These are phyloP conservation scores for Solanum hybrid DNA, from an alignment of 305 asterid species.

Conservation along the genomic window DNA sequence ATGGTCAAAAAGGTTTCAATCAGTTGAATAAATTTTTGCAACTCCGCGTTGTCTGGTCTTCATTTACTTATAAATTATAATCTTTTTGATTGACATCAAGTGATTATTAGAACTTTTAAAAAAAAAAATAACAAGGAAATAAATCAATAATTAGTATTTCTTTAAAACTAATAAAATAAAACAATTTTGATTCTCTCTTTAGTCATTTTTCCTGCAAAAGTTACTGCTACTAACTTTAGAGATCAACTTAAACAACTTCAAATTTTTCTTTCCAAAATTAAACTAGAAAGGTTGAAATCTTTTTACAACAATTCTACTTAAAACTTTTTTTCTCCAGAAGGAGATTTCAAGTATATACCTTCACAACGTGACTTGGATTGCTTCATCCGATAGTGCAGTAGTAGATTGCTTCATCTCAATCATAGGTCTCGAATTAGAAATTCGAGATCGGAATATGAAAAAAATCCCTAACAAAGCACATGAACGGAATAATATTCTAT, in stretches of 20 bases:
- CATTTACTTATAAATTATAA: not conserved
- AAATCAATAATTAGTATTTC: not conserved
- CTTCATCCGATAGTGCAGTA: too few relatives aligned
- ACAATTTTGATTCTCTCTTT: not conserved
- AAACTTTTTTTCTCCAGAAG: too few relatives aligned
- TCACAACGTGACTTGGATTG: too few relatives aligned
- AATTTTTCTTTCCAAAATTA: not conserved
- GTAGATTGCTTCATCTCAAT: too few relatives aligned
- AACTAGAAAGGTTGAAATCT: not conserved
- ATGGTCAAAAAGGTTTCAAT: not conserved
- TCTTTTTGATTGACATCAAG: not conserved
- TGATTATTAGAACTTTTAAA: not conserved
- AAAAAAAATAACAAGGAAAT: not conserved
- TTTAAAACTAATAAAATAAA: not conserved
- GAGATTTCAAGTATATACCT: too few relatives aligned
- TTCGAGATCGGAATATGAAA: accelerated
- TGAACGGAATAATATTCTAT: too few relatives aligned
- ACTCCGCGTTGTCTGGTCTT: not conserved
- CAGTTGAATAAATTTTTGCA: not conserved
- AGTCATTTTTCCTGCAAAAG: not conserved
- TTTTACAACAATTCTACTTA: not conserved
- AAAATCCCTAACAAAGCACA: not conserved
- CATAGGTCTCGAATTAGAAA: too few relatives aligned
- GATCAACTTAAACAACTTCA: not conserved
- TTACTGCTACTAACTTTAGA: not conserved